Evolutionary conservation across 495 filamentous ascomycete species (phyloP).

Genomic region (Neurospora sp.): DNA sequence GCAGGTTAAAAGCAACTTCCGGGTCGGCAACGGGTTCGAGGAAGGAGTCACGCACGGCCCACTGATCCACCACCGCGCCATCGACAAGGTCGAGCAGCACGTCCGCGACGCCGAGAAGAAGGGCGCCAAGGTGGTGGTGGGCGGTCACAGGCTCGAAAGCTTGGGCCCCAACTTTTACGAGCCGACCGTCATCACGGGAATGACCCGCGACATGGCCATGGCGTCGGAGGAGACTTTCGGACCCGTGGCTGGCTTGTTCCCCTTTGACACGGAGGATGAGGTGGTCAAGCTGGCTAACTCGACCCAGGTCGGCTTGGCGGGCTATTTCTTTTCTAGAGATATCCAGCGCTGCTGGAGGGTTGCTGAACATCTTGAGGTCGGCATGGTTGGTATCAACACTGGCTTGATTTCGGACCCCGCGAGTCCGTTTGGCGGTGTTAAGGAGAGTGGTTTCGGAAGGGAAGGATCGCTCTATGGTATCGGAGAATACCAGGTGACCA

Average conservation of each 20-base stretch:
- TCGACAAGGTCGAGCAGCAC: slow-evolving; percentile 67
- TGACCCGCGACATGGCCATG: slow-evolving; percentile 70
- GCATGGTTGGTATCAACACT: slow-evolving; percentile 85
- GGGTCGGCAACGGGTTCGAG: slow-evolving; percentile 67
- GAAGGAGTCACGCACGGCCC: slow-evolving; percentile 69
- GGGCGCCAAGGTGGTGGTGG: slow-evolving; percentile 60
- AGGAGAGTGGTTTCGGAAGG: slow-evolving; percentile 83
- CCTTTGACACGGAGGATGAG: slow-evolving; percentile 74
- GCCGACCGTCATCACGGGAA: slow-evolving; percentile 71
- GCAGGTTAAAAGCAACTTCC: slow-evolving; percentile 60
- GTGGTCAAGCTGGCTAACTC: slow-evolving; percentile 71
- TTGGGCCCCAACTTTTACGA: slow-evolving; percentile 70
- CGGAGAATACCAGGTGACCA: slow-evolving; percentile 77
- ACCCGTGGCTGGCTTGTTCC: slow-evolving; percentile 74
- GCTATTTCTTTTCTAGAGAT: slow-evolving; percentile 79
- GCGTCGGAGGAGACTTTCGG: slow-evolving; percentile 82
- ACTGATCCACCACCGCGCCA: slow-evolving; percentile 66
- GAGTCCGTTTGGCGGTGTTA: slow-evolving; percentile 86
- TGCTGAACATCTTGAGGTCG: slow-evolving; percentile 76
- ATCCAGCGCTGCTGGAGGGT: slow-evolving; percentile 62
- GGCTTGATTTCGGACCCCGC: slow-evolving; percentile 75
- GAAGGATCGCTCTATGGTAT: slow-evolving; percentile 90
- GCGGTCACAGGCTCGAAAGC: slow-evolving; percentile 56
- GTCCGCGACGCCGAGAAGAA: slow-evolving; percentile 67
- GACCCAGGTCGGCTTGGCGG: slow-evolving; percentile 70